Evolutionary conservation across 2,329 filamentous ascomycete species (phyloP), one percentile per base, ranked within the genome.

Genomic region (Penicillium thymicola): DNA sequence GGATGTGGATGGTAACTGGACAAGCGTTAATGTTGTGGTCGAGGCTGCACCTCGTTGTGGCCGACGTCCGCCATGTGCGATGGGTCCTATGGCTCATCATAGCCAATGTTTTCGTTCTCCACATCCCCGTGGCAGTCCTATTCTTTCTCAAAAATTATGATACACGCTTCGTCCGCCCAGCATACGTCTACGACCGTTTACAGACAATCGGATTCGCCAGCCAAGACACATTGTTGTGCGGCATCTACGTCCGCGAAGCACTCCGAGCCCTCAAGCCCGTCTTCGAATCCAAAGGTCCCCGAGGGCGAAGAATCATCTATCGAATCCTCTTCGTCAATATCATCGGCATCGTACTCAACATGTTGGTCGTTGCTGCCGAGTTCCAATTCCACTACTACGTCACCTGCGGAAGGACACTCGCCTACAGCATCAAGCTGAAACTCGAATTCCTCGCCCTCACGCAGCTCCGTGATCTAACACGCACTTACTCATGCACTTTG

Each of bases 201-300:
- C 78, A 82, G 60, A 72, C 82, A 37, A 75, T 74, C 0, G 71
- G 78, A 5, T 82, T 83, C 60, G 80, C 77, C 54, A 37, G 79
- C 4, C 81, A 83, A 57, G 82, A 84, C 54, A 67, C 78, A 30
- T 67, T 82, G 43, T 75, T 84, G 47, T 80, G 79, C 4, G 69
- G 69, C 0, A 68, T 82, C 21, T 84, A 82, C 65, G 80, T 84
- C 37, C 70, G 67, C 62, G 78, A 82, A 59, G 78, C 81, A 0
- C 62, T 77, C 43, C 75, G 72, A 2, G 59, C 59, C 3, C 59
- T 71, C 0, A 59, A 61, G 5, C 66, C 66, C 74, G 70, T 82
- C 18, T 68, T 82, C 36, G 70, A 71, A 5, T 54, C 74, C 3
- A 75, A 78, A 27, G 70, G 74, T 36, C 59, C 63, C 14, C 64